phyloP scores from a whole-genome alignment of 257 asterid genomes.

The Solanum etuberosum region DNA sequence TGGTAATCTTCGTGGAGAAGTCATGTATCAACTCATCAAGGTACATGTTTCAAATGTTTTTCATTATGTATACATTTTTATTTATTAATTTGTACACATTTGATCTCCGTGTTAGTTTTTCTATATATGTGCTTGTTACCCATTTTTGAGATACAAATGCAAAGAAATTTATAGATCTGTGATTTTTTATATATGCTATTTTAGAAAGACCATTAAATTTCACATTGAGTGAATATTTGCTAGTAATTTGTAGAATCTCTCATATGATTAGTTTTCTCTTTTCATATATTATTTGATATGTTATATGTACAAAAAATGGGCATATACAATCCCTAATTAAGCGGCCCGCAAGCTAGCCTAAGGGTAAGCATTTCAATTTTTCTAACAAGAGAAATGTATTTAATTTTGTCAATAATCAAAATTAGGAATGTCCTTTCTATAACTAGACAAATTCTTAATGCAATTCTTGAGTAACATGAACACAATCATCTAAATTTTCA shows the following conservation, averaged over 20 bases:
- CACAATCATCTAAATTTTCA: neutral
- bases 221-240: too few species aligned
- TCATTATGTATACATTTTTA: neutral
- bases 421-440: neutral
- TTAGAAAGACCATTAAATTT: neutral
- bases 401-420: neutral
- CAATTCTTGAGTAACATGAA: neutral
- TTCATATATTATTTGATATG: too few species aligned
- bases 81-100: too few species aligned
- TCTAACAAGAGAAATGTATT: neutral
- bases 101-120: neutral
- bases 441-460: neutral
- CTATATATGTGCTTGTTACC: neutral
- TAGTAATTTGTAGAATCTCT: neutral
- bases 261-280: too few species aligned
- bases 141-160: neutral
- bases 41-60: neutral
- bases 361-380: neutral
- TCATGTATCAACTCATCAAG: neutral
- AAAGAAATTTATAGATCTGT: neutral
- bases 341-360: neutral
- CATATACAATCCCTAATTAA: neutral
- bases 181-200: too few species aligned
- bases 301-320: neutral
- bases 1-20: neutral